Conservation (phyloP, 73 alveolate species). For the Paramecium biaurelia region DNA sequence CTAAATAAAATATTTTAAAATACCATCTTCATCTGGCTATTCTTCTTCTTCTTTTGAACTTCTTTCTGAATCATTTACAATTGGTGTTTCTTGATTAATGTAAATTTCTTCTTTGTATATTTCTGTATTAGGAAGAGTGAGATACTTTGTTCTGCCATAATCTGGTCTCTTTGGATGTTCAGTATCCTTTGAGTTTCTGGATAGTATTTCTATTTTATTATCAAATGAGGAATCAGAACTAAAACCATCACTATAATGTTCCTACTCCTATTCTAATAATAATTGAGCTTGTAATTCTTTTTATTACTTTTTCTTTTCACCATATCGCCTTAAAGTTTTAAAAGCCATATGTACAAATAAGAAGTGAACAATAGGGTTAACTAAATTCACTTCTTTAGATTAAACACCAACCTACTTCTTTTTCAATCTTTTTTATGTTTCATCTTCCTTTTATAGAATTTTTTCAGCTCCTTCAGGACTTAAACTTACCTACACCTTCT, state of each 20-base stretch:
- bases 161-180: conserved; percentile 28
- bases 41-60: background rate
- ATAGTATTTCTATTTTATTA: background rate
- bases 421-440: conserved; percentile 13
- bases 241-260: background rate
- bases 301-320: background rate
- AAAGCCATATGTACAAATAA: conserved; percentile 3
- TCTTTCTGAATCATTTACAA: background rate
- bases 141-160: background rate
- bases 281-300: background rate
- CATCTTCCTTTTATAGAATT: conserved; percentile 50
- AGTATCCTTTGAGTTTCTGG: background rate
- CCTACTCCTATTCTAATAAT: background rate
- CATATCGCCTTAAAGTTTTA: background rate
- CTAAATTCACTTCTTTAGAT: background rate
- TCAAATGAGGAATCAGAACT: background rate
- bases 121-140: conserved; percentile 23
- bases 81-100: background rate
- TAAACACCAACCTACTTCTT: background rate
- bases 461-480: conserved; percentile 44
- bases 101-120: background rate
- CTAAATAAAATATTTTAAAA: background rate
- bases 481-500: conserved; percentile 6
- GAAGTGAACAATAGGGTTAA: background rate
- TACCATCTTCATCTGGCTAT: background rate